phyloP scores from a whole-genome alignment of 495 filamentous ascomycete species.

The Daldinia bambusicola region DNA sequence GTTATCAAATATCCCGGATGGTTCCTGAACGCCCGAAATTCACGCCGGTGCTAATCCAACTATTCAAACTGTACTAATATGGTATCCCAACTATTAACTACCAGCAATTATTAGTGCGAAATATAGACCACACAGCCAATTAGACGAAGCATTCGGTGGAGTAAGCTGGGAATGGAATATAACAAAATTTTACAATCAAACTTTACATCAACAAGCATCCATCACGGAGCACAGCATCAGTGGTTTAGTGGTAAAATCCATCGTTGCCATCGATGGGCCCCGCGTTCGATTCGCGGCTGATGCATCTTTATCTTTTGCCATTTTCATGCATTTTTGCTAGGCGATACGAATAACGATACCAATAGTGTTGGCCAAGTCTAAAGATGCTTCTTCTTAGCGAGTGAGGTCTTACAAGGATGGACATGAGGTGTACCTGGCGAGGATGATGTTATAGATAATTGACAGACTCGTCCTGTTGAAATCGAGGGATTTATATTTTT shows the following conservation, averaged over 20 bases:
- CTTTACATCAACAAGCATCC: not conserved
- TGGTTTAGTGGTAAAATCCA: constrained; percentile 66
- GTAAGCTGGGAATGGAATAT: not conserved
- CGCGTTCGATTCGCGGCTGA: constrained; percentile 63
- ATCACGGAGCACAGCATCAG: constrained; percentile 44
- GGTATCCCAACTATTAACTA: too few relatives aligned
- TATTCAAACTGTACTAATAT: not conserved
- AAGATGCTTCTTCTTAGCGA: too few relatives aligned
- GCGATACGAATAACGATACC: too few relatives aligned
- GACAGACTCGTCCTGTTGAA: too few relatives aligned
- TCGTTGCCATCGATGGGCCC: constrained; percentile 65
- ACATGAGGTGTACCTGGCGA: too few relatives aligned
- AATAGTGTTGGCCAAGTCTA: too few relatives aligned
- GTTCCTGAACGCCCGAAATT: not conserved
- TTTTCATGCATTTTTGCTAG: too few relatives aligned
- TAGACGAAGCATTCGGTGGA: not conserved
- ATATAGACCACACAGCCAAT: not conserved
- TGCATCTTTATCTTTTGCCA: constrained; percentile 41
- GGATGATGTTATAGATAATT: too few relatives aligned
- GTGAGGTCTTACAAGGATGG: too few relatives aligned
- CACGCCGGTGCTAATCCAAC: not conserved
- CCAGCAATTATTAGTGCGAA: not conserved
- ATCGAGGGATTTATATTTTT: too few relatives aligned
- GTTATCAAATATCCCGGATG: not conserved
- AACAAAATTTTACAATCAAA: not conserved